Evolutionary conservation across 2,329 filamentous ascomycete genomes (phyloP).

Genomic region (Davidsoniella neocaledoniae): DNA sequence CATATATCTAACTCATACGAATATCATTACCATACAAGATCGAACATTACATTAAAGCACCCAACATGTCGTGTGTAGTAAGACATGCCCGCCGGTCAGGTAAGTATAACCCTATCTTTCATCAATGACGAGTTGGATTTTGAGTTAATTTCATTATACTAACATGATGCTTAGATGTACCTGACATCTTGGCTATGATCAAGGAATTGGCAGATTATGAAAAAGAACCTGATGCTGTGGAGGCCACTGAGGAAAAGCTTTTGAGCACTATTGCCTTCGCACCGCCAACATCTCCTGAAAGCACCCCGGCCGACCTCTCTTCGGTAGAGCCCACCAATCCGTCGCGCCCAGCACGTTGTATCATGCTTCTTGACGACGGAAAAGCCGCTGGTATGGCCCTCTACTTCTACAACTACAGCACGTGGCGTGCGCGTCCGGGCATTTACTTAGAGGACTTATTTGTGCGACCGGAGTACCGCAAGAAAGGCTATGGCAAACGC

Average conservation of each 20-base stretch:
- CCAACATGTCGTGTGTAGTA: not conserved
- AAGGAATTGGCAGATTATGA: constrained; percentile 79
- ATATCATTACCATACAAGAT: not conserved
- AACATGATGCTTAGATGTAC: constrained; percentile 44
- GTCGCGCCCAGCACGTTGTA: constrained; percentile 53
- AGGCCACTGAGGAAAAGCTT: constrained; percentile 63
- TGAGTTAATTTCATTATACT: not conserved
- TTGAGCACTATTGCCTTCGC: constrained; percentile 65
- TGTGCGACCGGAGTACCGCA: constrained; percentile 52
- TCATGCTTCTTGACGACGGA: constrained; percentile 42
- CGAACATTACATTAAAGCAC: too few species aligned
- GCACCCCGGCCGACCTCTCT: constrained; percentile 22
- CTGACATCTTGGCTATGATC: constrained; percentile 66
- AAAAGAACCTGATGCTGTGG: constrained; percentile 53
- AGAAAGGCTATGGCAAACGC: constrained; percentile 62
- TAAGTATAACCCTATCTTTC: not conserved
- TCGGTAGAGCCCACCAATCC: constrained; percentile 37
- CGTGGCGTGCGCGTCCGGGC: constrained; percentile 73
- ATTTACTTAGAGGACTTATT: constrained; percentile 94
- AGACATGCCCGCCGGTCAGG: constrained; percentile 1
- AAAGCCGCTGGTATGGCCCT: constrained; percentile 59
- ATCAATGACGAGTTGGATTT: too few species aligned
- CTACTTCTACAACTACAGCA: constrained; percentile 93
- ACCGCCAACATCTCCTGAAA: constrained; percentile 28
- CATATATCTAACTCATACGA: not conserved